Percentiles rank a stretch among this genome's conserved stretches.
These are phyloP conservation scores for Manihot esculenta DNA, from an alignment of 441 rosid species.

Conservation along the genomic window DNA sequence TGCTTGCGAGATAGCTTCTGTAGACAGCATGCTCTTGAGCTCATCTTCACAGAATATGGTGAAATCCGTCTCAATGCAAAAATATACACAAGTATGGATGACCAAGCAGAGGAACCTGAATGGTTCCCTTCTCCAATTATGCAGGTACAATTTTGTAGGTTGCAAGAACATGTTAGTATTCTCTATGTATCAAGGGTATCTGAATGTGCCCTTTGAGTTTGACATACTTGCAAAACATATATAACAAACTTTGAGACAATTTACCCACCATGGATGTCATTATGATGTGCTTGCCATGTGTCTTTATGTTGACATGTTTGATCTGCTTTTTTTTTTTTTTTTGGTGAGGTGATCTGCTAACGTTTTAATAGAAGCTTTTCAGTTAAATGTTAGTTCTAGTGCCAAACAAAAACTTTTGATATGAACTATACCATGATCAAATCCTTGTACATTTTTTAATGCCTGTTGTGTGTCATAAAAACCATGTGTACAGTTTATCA, in stretches of 20 bases:
- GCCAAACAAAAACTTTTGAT: neutral
- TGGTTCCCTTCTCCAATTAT: conserved; percentile 73
- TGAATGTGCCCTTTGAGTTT: neutral
- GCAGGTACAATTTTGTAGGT: conserved; percentile 9
- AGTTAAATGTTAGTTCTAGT: neutral
- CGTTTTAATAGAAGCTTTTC: neutral
- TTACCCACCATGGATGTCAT: neutral
- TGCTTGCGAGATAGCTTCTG: conserved; percentile 81
- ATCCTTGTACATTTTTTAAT: too few relatives aligned
- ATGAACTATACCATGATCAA: neutral
- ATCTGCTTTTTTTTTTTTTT: too few relatives aligned
- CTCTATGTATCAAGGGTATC: neutral
- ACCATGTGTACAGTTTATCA: neutral
- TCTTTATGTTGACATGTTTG: neutral
- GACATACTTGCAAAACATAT: neutral
- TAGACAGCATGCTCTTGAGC: conserved; percentile 81
- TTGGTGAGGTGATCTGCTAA: too few relatives aligned
- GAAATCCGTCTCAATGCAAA: conserved; percentile 63
- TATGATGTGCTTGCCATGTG: neutral
- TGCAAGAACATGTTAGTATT: neutral
- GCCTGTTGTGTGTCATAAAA: too few relatives aligned
- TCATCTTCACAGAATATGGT: conserved; percentile 82
- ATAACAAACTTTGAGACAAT: neutral
- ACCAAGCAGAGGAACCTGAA: conserved; percentile 54
- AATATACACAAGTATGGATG: conserved; percentile 58